Conservation (phyloP, 306 rosid species). For the Inga leiocalycina region DNA sequence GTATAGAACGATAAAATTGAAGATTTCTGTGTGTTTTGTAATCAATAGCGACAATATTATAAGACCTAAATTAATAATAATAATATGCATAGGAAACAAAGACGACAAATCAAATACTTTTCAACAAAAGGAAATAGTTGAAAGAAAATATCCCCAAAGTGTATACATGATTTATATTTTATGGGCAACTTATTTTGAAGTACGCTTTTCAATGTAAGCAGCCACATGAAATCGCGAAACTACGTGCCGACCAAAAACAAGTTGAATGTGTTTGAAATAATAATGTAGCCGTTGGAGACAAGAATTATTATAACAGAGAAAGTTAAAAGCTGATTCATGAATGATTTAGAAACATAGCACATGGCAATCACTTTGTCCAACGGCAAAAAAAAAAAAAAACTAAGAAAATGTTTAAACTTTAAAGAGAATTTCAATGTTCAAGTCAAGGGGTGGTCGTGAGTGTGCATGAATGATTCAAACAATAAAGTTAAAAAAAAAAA, state of each 20-base stretch:
- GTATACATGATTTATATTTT: background rate
- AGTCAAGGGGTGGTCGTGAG: background rate
- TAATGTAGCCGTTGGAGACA: background rate
- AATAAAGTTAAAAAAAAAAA: background rate
- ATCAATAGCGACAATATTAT: background rate
- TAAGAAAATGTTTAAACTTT: background rate
- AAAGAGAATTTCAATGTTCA: background rate
- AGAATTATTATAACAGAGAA: background rate
- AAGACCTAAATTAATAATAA: background rate
- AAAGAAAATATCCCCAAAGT: slow-evolving; percentile 4
- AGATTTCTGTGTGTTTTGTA: background rate
- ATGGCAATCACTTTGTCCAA: background rate
- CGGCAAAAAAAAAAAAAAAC: background rate
- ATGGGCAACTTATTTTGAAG: background rate
- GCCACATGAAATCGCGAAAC: background rate
- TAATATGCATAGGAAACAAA: background rate
- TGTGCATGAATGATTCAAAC: background rate
- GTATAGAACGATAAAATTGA: background rate
- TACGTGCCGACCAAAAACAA: background rate
- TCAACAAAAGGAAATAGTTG: background rate
- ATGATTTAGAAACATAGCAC: background rate
- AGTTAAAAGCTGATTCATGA: background rate
- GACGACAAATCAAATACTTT: background rate
- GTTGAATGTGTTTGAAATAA: background rate
- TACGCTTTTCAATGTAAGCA: background rate